These are phyloP conservation scores for Candida incommunis DNA, from an alignment of 805 yeast species.

Conservation along the genomic window DNA sequence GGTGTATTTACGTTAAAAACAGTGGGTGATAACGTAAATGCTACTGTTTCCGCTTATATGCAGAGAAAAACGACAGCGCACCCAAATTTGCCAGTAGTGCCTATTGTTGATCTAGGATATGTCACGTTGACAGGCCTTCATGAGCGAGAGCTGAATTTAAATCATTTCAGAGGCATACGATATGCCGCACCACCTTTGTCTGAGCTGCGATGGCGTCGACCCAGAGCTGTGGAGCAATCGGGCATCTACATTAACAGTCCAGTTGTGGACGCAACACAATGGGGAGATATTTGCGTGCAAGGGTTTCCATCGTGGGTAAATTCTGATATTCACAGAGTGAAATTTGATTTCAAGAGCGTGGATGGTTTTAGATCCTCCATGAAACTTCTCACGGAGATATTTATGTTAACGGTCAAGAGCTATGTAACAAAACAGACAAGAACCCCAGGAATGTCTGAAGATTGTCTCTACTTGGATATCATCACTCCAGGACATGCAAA, in stretches of 20 bases:
- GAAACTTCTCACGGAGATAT: background rate
- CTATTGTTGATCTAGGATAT: background rate
- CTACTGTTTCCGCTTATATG: no score
- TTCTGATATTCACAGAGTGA: background rate
- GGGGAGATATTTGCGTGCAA: slow-evolving; percentile 1
- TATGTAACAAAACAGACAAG: background rate
- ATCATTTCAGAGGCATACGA: background rate
- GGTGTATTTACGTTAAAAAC: no score
- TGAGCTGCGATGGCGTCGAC: background rate
- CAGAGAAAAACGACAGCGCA: no score
- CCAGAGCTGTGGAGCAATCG: background rate
- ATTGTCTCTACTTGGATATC: slow-evolving; percentile 10
- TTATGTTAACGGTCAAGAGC: background rate
- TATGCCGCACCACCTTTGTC: background rate
- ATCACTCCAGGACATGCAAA: slow-evolving; percentile 5
- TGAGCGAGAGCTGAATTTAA: background rate
- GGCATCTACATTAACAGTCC: background rate
- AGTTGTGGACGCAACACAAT: background rate
- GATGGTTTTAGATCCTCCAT: background rate
- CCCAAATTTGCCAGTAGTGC: background rate
- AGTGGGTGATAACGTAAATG: no score
- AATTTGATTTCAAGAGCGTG: background rate
- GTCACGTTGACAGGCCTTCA: slow-evolving; percentile 1
- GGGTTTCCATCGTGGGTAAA: background rate
- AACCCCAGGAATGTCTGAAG: slow-evolving; percentile 5